Base-by-base conservation (phyloP, 2,329 filamentous ascomycete genomes). In the Alternaria metachromatica region DNA sequence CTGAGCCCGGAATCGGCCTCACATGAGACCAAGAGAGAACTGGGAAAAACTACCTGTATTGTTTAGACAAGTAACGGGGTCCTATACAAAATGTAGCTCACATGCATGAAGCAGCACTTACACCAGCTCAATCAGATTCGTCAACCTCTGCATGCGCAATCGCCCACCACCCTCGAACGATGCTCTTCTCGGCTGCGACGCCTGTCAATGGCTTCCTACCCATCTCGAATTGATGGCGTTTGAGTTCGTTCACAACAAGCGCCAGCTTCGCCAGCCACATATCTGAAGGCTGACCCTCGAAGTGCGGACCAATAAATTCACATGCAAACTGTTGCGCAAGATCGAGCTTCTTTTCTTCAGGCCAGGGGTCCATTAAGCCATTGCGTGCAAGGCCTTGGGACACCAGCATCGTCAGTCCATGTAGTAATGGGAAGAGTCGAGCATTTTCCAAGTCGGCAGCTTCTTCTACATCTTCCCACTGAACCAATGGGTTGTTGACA, bases 181-280 rank as follows among this genome's bases (percentile, higher is more conserved):
- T 56, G 45, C 57, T 60, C 49, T 48, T 55, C 41, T 60, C 57
- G 13, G 57, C 57, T 12, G 26, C 37, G n/a, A 13, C n/a, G 15
- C 57, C 49, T 4, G 41, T 37, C 41, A 55, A 46, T 33, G 57
- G 48, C 57, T 43, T 56, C 50, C 49, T 54, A 49, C 44, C 51
- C 51, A 50, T 60, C 51, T 60, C 58, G 28, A 60, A 56, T 26
- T 44, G 58, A 49, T 60, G 44, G 15, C 53, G 30, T 33, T 56
- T 56, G 6, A 60, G 44, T 44, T 60, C 44, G 30, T 55, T 33
- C 11, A 50, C 51, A 23, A 60, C 43, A 9, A 44, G 23, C n/a
- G 44, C 51, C 23, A 60, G 30, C 44, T 60, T 60, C 7, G 8
- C 20, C 50, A 60, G 49, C 51, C 51, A 60, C 45, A 26, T 7